Evolutionary conservation across 2,329 filamentous ascomycete genomes (phyloP).

Genomic region (Exophiala dermatitidis): DNA sequence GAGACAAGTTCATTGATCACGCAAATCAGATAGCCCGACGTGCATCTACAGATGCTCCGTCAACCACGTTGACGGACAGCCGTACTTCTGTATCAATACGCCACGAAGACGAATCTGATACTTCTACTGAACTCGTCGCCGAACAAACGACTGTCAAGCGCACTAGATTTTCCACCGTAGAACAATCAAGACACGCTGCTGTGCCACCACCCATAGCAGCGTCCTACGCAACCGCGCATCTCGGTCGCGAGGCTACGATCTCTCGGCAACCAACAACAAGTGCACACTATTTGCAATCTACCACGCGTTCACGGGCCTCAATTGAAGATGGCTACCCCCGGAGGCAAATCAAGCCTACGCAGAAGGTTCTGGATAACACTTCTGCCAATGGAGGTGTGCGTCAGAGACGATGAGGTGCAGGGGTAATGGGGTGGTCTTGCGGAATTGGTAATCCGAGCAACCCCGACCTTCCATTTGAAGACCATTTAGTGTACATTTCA

Average conservation of each 20-base stretch:
- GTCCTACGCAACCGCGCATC: too few species aligned
- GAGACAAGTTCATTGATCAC: slow-evolving; percentile 32
- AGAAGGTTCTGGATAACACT: slow-evolving; percentile 3
- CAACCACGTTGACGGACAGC: slow-evolving; percentile 6
- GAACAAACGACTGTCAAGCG: slow-evolving; percentile 6
- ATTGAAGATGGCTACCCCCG: slow-evolving; percentile 2
- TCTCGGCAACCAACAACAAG: too few species aligned
- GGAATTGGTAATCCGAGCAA: slow-evolving; percentile 1
- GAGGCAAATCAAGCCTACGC: slow-evolving; percentile 2
- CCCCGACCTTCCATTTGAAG: neutral
- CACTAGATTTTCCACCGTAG: neutral
- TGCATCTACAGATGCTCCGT: neutral
- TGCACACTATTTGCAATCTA: neutral
- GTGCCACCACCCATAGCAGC: too few species aligned
- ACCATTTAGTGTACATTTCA: slow-evolving; percentile 2
- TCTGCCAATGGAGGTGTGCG: neutral
- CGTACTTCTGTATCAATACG: slow-evolving; percentile 2
- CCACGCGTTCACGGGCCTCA: neutral
- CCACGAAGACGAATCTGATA: slow-evolving; percentile 5
- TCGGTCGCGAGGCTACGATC: too few species aligned
- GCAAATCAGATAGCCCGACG: slow-evolving; percentile 27
- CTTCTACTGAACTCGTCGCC: slow-evolving; percentile 4
- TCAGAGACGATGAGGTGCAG: neutral
- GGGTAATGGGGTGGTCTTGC: neutral
- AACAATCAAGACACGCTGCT: too few species aligned